Conservation (phyloP, 768 basidiomycete species). For the Favolaschia claudopus region DNA sequence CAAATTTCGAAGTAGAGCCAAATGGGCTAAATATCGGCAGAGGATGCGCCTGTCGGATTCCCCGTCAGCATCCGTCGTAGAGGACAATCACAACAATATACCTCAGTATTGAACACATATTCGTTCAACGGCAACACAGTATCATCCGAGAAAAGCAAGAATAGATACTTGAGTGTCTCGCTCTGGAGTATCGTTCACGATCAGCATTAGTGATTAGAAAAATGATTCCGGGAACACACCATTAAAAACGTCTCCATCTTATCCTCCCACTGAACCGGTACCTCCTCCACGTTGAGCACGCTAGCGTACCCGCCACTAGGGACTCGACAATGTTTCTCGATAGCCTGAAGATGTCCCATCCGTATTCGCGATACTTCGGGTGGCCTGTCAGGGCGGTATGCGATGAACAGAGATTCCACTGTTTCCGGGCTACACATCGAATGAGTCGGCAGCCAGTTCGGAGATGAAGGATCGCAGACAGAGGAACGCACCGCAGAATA, state of each 20-base stretch:
- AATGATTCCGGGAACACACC: slow-evolving; percentile 50
- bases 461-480: neutral
- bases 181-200: slow-evolving; percentile 53
- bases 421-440: slow-evolving; percentile 78
- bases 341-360: slow-evolving; percentile 92
- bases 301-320: slow-evolving; percentile 85
- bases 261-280: slow-evolving; percentile 75
- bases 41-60: slow-evolving; percentile 38
- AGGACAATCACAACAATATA: slow-evolving; percentile 31
- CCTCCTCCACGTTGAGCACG: slow-evolving; percentile 83
- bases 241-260: slow-evolving; percentile 97
- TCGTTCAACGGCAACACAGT: slow-evolving; percentile 72
- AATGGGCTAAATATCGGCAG: slow-evolving; percentile 45
- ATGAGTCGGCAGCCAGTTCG: neutral
- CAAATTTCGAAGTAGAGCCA: too few relatives aligned
- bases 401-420: slow-evolving; percentile 91
- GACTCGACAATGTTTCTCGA: slow-evolving; percentile 82
- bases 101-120: slow-evolving; percentile 95
- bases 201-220: neutral
- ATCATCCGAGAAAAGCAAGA: slow-evolving; percentile 81
- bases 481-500: slow-evolving; percentile 73
- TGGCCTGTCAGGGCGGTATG: slow-evolving; percentile 92
- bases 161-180: slow-evolving; percentile 92
- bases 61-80: neutral
- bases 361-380: slow-evolving; percentile 77